Percentiles rank a stretch among this genome's conserved stretches.
These are phyloP conservation scores for Teratosphaeria nubilosa DNA, from an alignment of 2,329 filamentous ascomycete genomes.

Conservation along the genomic window DNA sequence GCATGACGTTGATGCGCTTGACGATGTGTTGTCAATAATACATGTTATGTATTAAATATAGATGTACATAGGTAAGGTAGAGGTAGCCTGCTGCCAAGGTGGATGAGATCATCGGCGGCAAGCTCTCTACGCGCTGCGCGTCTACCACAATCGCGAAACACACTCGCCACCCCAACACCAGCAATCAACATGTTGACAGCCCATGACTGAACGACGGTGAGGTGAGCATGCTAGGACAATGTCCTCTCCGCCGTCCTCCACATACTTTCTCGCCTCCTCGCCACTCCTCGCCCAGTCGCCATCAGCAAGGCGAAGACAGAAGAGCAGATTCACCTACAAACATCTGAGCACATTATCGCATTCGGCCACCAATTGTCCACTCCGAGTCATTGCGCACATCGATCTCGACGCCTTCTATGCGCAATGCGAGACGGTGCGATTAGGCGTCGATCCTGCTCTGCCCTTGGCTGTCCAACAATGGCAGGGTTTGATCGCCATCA, in stretches of 20 bases:
- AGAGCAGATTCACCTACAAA: conserved; percentile 74
- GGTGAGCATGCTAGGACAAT: background rate
- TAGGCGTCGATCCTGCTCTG: conserved; percentile 61
- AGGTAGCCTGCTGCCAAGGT: background rate
- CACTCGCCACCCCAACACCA: background rate
- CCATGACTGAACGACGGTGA: background rate
- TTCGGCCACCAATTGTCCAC: conserved; percentile 60
- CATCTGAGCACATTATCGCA: conserved; percentile 67
- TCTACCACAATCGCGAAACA: background rate
- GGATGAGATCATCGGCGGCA: background rate
- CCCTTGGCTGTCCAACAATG: conserved; percentile 93
- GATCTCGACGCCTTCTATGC: conserved; percentile 94
- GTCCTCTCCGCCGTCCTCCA: conserved; percentile 10
- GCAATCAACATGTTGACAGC: background rate
- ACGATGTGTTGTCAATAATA: background rate
- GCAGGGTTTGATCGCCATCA: conserved; percentile 90
- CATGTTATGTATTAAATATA: background rate
- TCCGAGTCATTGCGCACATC: conserved; percentile 81
- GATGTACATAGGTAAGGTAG: too few relatives aligned
- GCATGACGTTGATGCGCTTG: background rate
- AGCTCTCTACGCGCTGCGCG: background rate
- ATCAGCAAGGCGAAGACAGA: conserved; percentile 15
- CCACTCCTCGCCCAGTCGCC: conserved; percentile 13
- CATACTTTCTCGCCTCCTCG: conserved; percentile 19
- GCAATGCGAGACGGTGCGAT: conserved; percentile 87